Conservation (phyloP, 768 basidiomycete species). For the Mycena rebaudengoi region DNA sequence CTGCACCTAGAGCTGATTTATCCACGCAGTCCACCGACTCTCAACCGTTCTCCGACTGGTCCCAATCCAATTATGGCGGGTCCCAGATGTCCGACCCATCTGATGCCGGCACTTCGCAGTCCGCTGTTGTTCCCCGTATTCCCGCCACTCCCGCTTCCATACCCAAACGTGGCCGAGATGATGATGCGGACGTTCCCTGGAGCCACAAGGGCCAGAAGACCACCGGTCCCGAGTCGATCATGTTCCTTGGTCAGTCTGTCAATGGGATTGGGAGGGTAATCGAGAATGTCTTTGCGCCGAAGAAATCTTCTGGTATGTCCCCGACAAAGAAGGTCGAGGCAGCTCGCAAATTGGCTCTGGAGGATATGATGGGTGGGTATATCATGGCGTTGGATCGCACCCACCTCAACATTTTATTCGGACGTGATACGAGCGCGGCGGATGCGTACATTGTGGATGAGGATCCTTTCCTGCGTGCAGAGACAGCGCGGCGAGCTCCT, state of each 20-base stretch:
- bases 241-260: not conserved
- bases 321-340: not conserved
- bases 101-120: no score
- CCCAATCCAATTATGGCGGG: not conserved
- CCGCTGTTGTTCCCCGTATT: no score
- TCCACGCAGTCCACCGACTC: no score
- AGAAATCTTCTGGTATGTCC: not conserved
- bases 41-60: constrained; percentile 3
- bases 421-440: not conserved
- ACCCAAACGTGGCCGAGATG: no score
- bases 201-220: no score
- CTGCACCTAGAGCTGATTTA: no score
- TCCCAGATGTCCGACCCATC: not conserved
- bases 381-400: not conserved
- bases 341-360: not conserved
- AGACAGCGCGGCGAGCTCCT: not conserved
- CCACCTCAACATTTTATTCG: not conserved
- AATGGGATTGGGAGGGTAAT: not conserved
- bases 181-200: no score
- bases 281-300: no score
- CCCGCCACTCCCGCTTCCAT: no score
- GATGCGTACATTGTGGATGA: not conserved
- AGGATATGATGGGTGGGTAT: not conserved
- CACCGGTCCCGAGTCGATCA: not conserved
- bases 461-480: not conserved